A percentile compares a stretch with the other conserved stretches of the same genome.
Evolutionary conservation across 306 rosid genomes (phyloP).

Genomic region (Pyrus communis): DNA sequence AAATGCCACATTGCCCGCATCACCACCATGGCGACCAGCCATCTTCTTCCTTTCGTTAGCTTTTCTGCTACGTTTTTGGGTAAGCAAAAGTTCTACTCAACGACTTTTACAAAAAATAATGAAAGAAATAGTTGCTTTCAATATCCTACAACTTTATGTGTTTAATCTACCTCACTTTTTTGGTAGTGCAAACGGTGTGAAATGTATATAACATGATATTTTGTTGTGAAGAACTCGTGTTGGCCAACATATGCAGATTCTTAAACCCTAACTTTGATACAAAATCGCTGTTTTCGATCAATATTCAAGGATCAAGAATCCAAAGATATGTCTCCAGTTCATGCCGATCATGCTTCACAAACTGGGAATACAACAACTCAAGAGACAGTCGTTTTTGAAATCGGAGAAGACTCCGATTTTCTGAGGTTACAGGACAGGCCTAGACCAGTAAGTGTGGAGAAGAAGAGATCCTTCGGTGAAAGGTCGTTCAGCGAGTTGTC

Average conservation of each 20-base stretch:
- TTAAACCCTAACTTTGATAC: neutral
- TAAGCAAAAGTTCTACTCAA: neutral
- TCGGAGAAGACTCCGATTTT: neutral
- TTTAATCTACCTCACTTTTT: neutral
- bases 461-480: slow-evolving; percentile 25
- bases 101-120: neutral
- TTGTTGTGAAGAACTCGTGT: neutral
- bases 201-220: neutral
- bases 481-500: slow-evolving; percentile 25
- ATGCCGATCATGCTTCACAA: neutral
- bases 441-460: slow-evolving; percentile 11
- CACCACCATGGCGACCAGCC: neutral
- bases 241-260: neutral
- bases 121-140: neutral
- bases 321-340: neutral
- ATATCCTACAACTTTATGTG: neutral
- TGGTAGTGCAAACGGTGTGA: neutral
- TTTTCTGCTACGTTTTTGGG: neutral
- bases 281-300: neutral
- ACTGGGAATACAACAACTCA: slow-evolving; percentile 6
- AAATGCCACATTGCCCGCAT: neutral
- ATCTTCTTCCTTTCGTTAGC: neutral
- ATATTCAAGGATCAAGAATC: neutral
- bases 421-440: slow-evolving; percentile 6
- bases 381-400: neutral